A percentile compares a stretch with the other conserved stretches of the same genome.
Conservation (phyloP, 2,329 filamentous ascomycete species). For the Apiospora rasikravindrae region DNA sequence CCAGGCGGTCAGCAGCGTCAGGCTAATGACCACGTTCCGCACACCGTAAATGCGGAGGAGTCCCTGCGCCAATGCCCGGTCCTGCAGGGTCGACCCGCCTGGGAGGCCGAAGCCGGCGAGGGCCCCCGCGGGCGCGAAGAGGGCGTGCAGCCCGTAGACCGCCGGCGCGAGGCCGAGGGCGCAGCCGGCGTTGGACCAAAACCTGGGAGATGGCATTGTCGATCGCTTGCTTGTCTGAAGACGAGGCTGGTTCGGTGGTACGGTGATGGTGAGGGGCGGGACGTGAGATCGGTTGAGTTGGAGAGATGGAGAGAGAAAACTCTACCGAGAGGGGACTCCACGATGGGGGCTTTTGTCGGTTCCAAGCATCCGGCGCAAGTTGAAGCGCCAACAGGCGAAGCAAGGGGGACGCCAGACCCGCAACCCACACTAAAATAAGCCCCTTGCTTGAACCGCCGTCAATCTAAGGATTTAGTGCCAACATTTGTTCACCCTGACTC, state of each 20-base stretch:
- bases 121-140: background rate
- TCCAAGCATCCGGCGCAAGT: too few relatives aligned
- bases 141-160: background rate
- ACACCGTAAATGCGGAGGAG: background rate
- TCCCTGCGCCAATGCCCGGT: background rate
- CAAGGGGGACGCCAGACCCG: too few relatives aligned
- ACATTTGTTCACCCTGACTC: background rate
- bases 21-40: constrained; percentile 5
- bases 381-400: background rate
- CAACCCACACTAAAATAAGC: background rate
- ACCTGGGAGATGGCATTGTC: background rate
- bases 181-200: background rate
- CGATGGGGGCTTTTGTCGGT: too few relatives aligned
- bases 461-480: background rate
- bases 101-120: background rate
- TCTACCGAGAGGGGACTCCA: too few relatives aligned
- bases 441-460: background rate
- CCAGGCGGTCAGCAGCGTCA: background rate
- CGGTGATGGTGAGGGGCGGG: too few relatives aligned
- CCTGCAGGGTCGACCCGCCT: background rate
- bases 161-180: background rate
- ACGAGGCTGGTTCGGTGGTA: too few relatives aligned
- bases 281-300: too few relatives aligned
- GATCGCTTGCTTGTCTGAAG: background rate
- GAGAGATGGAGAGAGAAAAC: too few relatives aligned